phyloP scores from a whole-genome alignment of 257 asterid genomes.

The Lycium ferocissimum region DNA sequence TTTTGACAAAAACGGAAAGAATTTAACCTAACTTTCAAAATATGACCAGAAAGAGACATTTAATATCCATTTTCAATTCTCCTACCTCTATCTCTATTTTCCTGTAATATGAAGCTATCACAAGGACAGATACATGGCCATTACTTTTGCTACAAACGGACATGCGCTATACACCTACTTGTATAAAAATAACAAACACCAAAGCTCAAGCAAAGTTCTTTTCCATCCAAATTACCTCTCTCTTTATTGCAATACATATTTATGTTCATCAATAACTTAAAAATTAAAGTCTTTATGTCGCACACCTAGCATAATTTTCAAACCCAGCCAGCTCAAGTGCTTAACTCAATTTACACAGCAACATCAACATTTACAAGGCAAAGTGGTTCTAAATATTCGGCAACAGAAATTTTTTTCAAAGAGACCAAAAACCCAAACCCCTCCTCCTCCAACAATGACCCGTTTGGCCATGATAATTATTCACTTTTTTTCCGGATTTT shows the following conservation, averaged over 20 bases:
- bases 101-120: too few species aligned
- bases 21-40: background rate
- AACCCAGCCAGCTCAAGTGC: too few species aligned
- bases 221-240: slow-evolving; percentile 12
- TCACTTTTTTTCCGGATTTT: too few species aligned
- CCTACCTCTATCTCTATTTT: background rate
- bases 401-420: too few species aligned
- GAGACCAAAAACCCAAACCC: too few species aligned
- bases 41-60: background rate
- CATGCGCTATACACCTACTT: background rate
- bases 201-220: slow-evolving; percentile 7
- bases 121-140: background rate
- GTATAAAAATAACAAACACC: background rate
- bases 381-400: background rate
- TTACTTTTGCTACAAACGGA: background rate
- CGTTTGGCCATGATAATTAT: too few species aligned
- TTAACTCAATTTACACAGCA: slow-evolving; percentile 5
- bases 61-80: background rate
- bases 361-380: slow-evolving; percentile 5
- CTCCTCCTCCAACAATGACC: too few species aligned
- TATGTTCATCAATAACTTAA: background rate
- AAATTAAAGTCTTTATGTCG: background rate
- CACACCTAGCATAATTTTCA: too few species aligned
- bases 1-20: background rate
- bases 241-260: background rate